Percentiles rank a stretch among this genome's conserved stretches.
phyloP scores from a whole-genome alignment of 2,329 filamentous ascomycete species.

The Geoglossum cookeanum region DNA sequence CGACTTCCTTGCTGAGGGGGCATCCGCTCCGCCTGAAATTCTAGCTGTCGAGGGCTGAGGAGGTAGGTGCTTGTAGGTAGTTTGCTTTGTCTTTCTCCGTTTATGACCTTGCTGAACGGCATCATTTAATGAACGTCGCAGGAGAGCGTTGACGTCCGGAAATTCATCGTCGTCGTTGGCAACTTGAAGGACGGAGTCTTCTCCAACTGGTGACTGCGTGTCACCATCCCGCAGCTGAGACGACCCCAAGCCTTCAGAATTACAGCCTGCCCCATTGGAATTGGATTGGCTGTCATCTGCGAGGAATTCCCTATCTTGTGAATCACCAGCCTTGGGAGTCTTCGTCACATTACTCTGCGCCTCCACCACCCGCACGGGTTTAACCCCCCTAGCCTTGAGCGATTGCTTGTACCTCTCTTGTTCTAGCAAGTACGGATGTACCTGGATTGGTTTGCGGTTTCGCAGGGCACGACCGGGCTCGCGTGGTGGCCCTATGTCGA shows the following conservation, averaged over 20 bases:
- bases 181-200: not conserved
- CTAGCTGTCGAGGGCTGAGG: not conserved
- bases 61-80: constrained; percentile 3
- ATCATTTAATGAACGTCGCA: constrained; percentile 10
- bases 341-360: constrained; percentile 3
- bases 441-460: constrained; percentile 27
- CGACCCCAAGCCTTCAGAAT: constrained; percentile 1
- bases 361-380: constrained; percentile 21
- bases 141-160: constrained; percentile 12
- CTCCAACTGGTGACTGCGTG: not conserved
- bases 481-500: not conserved
- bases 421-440: constrained; percentile 29
- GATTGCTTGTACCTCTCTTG: constrained; percentile 24
- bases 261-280: constrained; percentile 6
- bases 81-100: constrained; percentile 18
- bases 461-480: constrained; percentile 15
- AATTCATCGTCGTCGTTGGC: constrained; percentile 8
- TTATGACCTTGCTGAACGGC: constrained; percentile 14
- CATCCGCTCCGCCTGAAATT: not conserved
- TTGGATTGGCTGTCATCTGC: constrained; percentile 6
- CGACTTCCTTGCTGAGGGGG: not conserved
- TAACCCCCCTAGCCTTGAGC: constrained; percentile 23
- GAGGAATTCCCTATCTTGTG: constrained; percentile 7
- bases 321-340: constrained; percentile 6
- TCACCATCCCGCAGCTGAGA: constrained; percentile 3